A percentile compares a stretch with the other conserved stretches of the same genome.
phyloP scores from a whole-genome alignment of 1,139 yeast species.

The Arxiozyma telluris region DNA sequence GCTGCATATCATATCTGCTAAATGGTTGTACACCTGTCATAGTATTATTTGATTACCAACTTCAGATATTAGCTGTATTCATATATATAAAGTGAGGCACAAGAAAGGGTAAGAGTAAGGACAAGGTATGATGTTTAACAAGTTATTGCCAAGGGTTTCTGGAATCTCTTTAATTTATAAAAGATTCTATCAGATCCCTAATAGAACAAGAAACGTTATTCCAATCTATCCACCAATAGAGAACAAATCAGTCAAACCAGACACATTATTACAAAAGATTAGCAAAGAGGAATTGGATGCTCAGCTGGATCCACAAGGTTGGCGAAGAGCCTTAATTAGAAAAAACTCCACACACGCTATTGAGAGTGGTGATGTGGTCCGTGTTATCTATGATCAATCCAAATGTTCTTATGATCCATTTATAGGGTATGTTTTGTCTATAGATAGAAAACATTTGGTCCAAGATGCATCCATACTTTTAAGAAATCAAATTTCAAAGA shows the following conservation, averaged over 20 bases:
- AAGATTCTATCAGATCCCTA: conserved; percentile 17
- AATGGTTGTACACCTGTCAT: too few species aligned
- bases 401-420: conserved; percentile 47
- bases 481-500: conserved; percentile 68
- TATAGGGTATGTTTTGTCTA: conserved; percentile 67
- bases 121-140: neutral
- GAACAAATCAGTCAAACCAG: conserved; percentile 4
- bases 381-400: conserved; percentile 62
- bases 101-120: neutral
- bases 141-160: neutral
- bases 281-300: conserved; percentile 24
- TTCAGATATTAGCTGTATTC: too few species aligned
- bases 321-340: conserved; percentile 56
- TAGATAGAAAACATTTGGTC: conserved; percentile 48
- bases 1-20: too few species aligned
- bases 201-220: conserved; percentile 24
- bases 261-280: conserved; percentile 10
- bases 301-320: conserved; percentile 64
- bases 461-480: conserved; percentile 60
- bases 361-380: conserved; percentile 74
- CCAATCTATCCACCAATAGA: conserved; percentile 31
- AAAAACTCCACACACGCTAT: conserved; percentile 42
- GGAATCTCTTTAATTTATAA: neutral
- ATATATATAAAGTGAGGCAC: neutral
- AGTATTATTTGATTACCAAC: too few species aligned